These are phyloP conservation scores for Aspergillus costaricaensis DNA, from an alignment of 2,329 filamentous ascomycete genomes.

Conservation along the genomic window DNA sequence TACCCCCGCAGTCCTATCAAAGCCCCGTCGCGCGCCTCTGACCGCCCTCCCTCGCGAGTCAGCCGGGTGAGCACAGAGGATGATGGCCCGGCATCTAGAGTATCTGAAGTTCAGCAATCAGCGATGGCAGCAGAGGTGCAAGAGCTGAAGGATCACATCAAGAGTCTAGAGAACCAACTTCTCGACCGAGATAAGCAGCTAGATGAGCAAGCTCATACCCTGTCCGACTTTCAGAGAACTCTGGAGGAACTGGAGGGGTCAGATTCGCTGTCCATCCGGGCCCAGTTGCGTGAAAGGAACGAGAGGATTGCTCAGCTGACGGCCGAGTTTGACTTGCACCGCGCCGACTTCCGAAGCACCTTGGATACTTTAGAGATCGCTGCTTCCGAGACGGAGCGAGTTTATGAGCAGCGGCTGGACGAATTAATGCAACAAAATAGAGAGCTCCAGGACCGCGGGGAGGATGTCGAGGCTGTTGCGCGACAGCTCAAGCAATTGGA, in stretches of 20 bases:
- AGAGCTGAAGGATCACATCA: conserved; percentile 68
- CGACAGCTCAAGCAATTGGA: conserved; percentile 91
- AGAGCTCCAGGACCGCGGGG: conserved; percentile 76
- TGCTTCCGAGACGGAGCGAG: conserved; percentile 87
- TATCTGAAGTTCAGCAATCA: conserved; percentile 33
- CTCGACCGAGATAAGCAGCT: conserved; percentile 84
- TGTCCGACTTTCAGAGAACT: conserved; percentile 88
- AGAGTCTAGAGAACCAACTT: conserved; percentile 70
- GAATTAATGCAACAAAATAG: conserved; percentile 75
- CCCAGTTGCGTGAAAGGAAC: conserved; percentile 89
- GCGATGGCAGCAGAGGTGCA: conserved; percentile 32
- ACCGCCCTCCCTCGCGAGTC: conserved; percentile 42
- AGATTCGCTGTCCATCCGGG: conserved; percentile 74
- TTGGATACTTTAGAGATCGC: conserved; percentile 96
- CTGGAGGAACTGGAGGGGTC: conserved; percentile 80
- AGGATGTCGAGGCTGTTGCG: conserved; percentile 90
- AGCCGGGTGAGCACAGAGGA: conserved; percentile 44
- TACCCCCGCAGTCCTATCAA: conserved; percentile 49
- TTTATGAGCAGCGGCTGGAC: conserved; percentile 71
- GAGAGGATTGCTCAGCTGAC: conserved; percentile 94
- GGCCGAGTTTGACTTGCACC: conserved; percentile 89
- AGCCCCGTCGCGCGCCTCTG: conserved; percentile 39
- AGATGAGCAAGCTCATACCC: conserved; percentile 78
- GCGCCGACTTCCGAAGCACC: conserved; percentile 93
- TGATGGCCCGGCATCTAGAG: conserved; percentile 35